Base-by-base conservation (phyloP, 2,329 filamentous ascomycete species). In the Mycosphaerella sp. region DNA sequence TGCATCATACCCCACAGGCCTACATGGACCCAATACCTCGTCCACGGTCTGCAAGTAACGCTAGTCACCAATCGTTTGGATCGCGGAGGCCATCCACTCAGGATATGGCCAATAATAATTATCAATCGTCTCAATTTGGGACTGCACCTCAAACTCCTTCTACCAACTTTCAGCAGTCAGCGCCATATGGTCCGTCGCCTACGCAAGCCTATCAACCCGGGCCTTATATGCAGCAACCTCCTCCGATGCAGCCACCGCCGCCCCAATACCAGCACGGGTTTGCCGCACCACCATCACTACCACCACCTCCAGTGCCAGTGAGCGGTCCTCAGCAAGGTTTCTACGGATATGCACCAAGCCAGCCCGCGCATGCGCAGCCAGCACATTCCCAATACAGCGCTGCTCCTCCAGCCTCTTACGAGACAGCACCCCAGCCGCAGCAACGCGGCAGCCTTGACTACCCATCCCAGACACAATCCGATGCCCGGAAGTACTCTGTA, bases 71-170 rank as follows among this genome's bases (percentile, higher is more conserved):
- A 18, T 67, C 66, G 8, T 39, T 65, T 10, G 57, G 52, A 12
- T 65, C 66, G 8, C 65, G 73, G 44, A 70, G 73, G 42, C 66
- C 71, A 13, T 75, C 73, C 32, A 66, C 71, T 57, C 72, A 75
- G 41, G 72, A 75, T 4, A 68, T 74, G 64, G 62, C 64, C 32
- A 69, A 71, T 50, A 69, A 71, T 50, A 53, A 55, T 12, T 75
- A 74, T 56, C 67, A 72, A 68, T 59, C 66, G 65, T 52, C 55
- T 36, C 49, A 66, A 59, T 60, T 73, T 67, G 67, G 66, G 61
- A 56, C 59, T 18, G 69, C 70, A 17, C 73, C 67, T 4, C 66
- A 66, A 41, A 63, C 72, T 4, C 72, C 70, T 27, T 69, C 63
- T 49, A 62, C 62, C 27, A 63, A 61, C 6, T 74, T 73, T 52